Evolutionary conservation across 2,329 filamentous ascomycete genomes (phyloP).

Genomic region (Cladophialophora immunda): DNA sequence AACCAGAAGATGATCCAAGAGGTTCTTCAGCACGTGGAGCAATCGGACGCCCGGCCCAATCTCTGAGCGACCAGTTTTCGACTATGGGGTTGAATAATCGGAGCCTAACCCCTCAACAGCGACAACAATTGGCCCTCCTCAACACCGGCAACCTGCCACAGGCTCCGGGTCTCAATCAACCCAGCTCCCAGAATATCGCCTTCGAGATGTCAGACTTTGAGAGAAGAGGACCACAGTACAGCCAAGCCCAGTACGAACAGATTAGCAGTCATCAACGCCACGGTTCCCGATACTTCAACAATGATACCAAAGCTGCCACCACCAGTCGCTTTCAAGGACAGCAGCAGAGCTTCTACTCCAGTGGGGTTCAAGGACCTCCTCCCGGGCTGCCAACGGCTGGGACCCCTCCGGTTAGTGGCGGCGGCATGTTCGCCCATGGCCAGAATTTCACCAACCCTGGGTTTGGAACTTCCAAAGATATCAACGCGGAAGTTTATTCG

Average conservation of each 20-base stretch:
- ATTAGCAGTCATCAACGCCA: slow-evolving; percentile 77
- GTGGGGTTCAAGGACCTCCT: slow-evolving; percentile 88
- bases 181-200: slow-evolving; percentile 40
- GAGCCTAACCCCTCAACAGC: slow-evolving; percentile 81
- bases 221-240: slow-evolving; percentile 61
- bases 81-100: slow-evolving; percentile 72
- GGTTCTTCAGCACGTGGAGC: slow-evolving; percentile 58
- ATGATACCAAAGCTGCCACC: slow-evolving; percentile 61
- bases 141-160: slow-evolving; percentile 68
- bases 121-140: slow-evolving; percentile 74
- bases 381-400: slow-evolving; percentile 94
- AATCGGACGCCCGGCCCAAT: slow-evolving; percentile 78
- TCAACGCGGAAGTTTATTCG: slow-evolving; percentile 76
- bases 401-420: slow-evolving; percentile 82
- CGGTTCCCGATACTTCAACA: slow-evolving; percentile 88
- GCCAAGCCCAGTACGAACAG: slow-evolving; percentile 68
- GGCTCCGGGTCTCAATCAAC: slow-evolving; percentile 63
- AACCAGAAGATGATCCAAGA: slow-evolving; percentile 77
- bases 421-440: slow-evolving; percentile 87
- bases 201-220: slow-evolving; percentile 54
- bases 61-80: slow-evolving; percentile 56
- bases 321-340: slow-evolving; percentile 51
- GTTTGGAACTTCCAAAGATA: slow-evolving; percentile 75
- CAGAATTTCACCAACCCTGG: slow-evolving; percentile 77
- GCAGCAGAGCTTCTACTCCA: slow-evolving; percentile 75